Evolutionary conservation across 1,284 basidiomycete genomes (phyloP).

Genomic region (Peniophora sp.): DNA sequence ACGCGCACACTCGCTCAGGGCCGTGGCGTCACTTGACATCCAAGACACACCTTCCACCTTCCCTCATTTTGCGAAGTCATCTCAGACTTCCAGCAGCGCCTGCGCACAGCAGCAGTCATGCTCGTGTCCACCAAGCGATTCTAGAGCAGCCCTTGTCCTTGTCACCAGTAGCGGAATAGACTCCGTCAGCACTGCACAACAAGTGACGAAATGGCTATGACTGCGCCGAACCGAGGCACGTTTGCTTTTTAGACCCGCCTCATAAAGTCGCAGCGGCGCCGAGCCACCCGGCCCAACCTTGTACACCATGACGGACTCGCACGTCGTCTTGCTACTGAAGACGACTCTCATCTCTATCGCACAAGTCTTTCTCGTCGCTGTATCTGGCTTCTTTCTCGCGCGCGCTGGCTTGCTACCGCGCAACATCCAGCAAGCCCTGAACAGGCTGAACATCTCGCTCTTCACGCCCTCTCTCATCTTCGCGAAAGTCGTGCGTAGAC

Average conservation of each 20-base stretch:
- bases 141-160: no score
- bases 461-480: constrained; percentile 92
- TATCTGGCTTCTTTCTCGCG: constrained; percentile 82
- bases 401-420: constrained; percentile 79
- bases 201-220: no score
- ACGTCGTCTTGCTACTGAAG: constrained; percentile 28
- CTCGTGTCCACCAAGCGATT: no score
- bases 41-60: no score
- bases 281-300: neutral
- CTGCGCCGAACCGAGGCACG: no score
- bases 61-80: no score
- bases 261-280: neutral
- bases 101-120: no score
- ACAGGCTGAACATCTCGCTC: constrained; percentile 76
- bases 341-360: constrained; percentile 50
- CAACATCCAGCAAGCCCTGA: constrained; percentile 80
- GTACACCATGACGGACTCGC: constrained; percentile 1
- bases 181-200: no score
- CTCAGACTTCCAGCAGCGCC: no score
- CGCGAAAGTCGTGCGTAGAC: constrained; percentile 64
- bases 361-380: constrained; percentile 82
- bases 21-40: no score
- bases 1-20: no score
- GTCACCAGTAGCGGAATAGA: no score
- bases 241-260: neutral